Base-by-base conservation (phyloP, 1,284 basidiomycete genomes). In the Chalciporus sp. region DNA sequence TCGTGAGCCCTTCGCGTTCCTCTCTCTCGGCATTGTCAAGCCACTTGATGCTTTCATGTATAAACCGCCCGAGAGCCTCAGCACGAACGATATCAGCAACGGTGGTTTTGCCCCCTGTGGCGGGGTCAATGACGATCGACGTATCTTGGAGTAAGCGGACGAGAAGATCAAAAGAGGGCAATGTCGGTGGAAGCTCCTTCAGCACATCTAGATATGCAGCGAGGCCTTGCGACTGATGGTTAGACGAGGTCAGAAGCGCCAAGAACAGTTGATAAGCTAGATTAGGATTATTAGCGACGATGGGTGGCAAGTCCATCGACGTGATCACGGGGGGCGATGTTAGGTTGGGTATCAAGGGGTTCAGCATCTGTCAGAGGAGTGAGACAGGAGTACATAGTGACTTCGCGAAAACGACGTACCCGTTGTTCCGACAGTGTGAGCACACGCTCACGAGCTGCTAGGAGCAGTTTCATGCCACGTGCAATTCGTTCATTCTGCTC, bases 371-470 rank as follows among this genome's bases (percentile, higher is more conserved):
- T 45, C 23, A 31, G 41, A 44, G 37, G 41, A 35, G 53, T 47
- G n/a, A 29, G 31, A 28, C 48, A 29, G 39, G 45, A 20, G 41
- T 35, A 39, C 44, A 43, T 41, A 45, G 50, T 33, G 49, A 9
- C 14, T 11, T 7, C 27, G 31, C 6, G 3, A 40, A 45, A 39
- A 35, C 23, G 71, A 78, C 60, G 54, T 65, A 88, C 85, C 56
- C 87, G 81, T 74, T 87, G 85, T 73, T 90, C 88, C 35, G 85
- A 77, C 43, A 90, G 78, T 28, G 81, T 83, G 42, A 90, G 78
- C 27, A 85, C 86, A 51, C 88, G 83, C 56, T 83, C 80, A 53
- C 86, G 81, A 42, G 85, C 86, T 42, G 79, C 77, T 16, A 90
- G 74, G 35, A 90, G 74, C 23, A 90, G 77, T 50, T 78, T 78